Evolutionary conservation across 1,284 basidiomycete genomes (phyloP).

Genomic region (Austroboletus niveus): DNA sequence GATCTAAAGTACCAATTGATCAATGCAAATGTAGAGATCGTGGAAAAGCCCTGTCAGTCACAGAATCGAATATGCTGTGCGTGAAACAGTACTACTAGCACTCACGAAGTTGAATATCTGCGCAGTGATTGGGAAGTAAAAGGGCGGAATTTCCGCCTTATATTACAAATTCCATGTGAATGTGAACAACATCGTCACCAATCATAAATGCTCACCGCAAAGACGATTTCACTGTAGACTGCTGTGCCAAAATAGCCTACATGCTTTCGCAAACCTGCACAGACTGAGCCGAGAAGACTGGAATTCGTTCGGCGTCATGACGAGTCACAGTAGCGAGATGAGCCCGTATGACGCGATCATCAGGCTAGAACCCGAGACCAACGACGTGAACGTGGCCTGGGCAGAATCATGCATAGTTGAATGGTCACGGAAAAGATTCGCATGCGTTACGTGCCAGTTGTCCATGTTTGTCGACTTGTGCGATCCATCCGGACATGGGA

Average conservation of each 20-base stretch:
- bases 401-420: slow-evolving; percentile 74
- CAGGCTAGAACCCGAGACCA: slow-evolving; percentile 80
- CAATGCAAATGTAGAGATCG: slow-evolving; percentile 74
- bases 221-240: slow-evolving; percentile 70
- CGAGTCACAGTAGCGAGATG: slow-evolving; percentile 69
- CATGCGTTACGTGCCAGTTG: slow-evolving; percentile 74
- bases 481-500: slow-evolving; percentile 78
- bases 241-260: slow-evolving; percentile 59
- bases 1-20: slow-evolving; percentile 76
- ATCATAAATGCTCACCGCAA: slow-evolving; percentile 51
- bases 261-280: slow-evolving; percentile 61
- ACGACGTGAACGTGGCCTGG: slow-evolving; percentile 85
- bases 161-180: not conserved
- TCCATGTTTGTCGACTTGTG: slow-evolving; percentile 62
- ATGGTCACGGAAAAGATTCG: slow-evolving; percentile 69
- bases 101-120: slow-evolving; percentile 78
- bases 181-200: not conserved
- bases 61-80: not conserved
- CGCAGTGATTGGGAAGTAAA: slow-evolving; percentile 74
- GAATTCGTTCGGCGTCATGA: slow-evolving; percentile 75
- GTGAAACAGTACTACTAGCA: slow-evolving; percentile 10
- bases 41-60: slow-evolving; percentile 60
- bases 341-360: slow-evolving; percentile 82
- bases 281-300: slow-evolving; percentile 67
- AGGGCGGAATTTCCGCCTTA: slow-evolving; percentile 77